Base-by-base conservation (phyloP, 352 stramenopile genomes). In the Phytophthora hybrid region DNA sequence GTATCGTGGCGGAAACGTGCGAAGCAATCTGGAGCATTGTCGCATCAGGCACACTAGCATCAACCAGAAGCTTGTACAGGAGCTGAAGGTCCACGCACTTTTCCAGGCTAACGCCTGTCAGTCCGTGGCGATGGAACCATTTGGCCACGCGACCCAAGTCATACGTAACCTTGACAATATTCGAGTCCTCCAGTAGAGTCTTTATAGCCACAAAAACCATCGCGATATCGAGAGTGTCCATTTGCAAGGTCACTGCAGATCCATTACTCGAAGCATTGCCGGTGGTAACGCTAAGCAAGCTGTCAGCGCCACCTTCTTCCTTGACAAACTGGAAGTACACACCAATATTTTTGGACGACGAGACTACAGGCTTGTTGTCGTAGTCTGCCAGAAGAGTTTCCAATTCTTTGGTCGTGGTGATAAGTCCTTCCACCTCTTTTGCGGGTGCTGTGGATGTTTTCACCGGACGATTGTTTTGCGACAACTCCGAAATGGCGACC, bases 41-140 rank as follows among this genome's bases (percentile, higher is more conserved):
- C 13, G 51, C 51, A n/a, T 37, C 6, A 29, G 47, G 10, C 4
- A 54, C 19, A 7, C 19, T 11, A 7, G 47, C 4, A 57, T 57
- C 51, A 21, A n/a, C 51, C 3, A 9, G 6, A 26, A 26, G 9
- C 14, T 57, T 21, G 26, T 57, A 57, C 10, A 57, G 16, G 10
- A 57, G 51, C 51, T 57, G 51, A 1, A 57, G 23, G 26, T 57
- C 51, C 21, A 57, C 51, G 51, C 51, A 57, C 5, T 37, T 57
- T 6, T 18, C 19, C 9, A 21, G 51, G 5, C 8, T 39, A 13
- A 57, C 23, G 16, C 16, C 32, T 9, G 0, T 39, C 51, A n/a
- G 8, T 37, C 51, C 51, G 51, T 57, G 37, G 47, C 14, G 51
- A 18, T 37, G 10, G 2, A 57, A 23, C 19, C 51, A 57, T 21